phyloP scores from a whole-genome alignment of 2,329 filamentous ascomycete genomes.

The Ceratocystis destructans region DNA sequence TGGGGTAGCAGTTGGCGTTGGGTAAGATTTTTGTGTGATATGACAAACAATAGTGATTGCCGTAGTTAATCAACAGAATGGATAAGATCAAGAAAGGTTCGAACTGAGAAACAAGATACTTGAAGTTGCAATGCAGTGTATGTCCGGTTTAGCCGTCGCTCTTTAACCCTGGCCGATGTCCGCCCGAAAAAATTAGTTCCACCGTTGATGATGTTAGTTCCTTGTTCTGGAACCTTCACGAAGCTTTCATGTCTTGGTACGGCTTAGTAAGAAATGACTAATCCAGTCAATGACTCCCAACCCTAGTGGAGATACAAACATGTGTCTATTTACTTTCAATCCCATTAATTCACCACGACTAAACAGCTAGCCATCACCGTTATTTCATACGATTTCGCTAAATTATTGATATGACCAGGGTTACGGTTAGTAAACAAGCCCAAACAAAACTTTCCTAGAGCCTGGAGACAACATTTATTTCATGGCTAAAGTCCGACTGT shows the following conservation, averaged over 20 bases:
- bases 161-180: not conserved
- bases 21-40: conserved; percentile 4
- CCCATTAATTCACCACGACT: not conserved
- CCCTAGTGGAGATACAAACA: fast-evolving
- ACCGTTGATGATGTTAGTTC: conserved; percentile 4
- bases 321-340: not conserved
- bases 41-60: not conserved
- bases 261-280: conserved; percentile 1
- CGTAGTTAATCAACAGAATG: not conserved
- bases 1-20: conserved; percentile 13
- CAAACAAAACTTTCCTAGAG: not conserved
- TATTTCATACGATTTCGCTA: conserved; percentile 12
- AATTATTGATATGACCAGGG: not conserved
- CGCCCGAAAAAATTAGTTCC: not conserved
- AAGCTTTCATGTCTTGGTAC: conserved; percentile 3
- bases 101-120: not conserved
- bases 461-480: not conserved
- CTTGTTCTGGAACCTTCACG: conserved; percentile 20
- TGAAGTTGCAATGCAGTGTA: not conserved
- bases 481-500: not conserved
- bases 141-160: not conserved
- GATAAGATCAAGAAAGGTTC: not conserved
- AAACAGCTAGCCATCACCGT: not conserved
- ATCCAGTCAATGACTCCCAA: not conserved
- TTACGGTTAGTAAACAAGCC: not conserved